phyloP scores from a whole-genome alignment of 257 asterid genomes.

The Solanum paucissectum region DNA sequence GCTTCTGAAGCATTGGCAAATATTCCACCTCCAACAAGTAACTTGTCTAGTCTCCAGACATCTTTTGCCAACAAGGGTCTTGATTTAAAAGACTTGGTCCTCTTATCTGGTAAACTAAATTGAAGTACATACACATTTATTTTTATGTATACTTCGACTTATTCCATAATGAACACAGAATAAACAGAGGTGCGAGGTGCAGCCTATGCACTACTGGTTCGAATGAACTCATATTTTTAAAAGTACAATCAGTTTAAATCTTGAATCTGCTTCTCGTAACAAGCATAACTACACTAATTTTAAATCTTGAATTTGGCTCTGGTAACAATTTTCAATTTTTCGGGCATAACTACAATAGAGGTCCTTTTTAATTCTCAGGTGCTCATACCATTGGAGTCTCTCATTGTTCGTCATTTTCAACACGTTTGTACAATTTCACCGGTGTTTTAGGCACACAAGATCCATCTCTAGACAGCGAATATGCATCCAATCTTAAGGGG shows the following conservation, averaged over 20 bases:
- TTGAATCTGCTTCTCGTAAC: neutral
- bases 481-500: constrained; percentile 10
- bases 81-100: constrained; percentile 34
- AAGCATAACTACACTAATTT: neutral
- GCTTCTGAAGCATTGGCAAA: constrained; percentile 24
- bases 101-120: constrained; percentile 21
- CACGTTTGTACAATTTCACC: constrained; percentile 28
- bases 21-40: constrained; percentile 54
- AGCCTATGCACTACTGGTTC: neutral
- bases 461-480: constrained; percentile 12
- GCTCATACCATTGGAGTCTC: constrained; percentile 53
- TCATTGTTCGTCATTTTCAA: constrained; percentile 42
- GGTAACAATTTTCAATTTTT: neutral
- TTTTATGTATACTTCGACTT: too few species aligned
- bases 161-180: too few species aligned
- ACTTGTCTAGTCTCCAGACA: constrained; percentile 29
- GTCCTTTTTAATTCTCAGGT: constrained; percentile 6
- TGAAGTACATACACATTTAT: neutral
- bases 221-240: neutral
- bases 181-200: neutral
- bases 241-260: neutral
- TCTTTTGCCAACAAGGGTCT: constrained; percentile 39
- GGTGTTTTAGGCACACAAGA: neutral
- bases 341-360: neutral
- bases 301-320: neutral